Evolutionary conservation across 2,329 filamentous ascomycete genomes (phyloP).

Genomic region (Elsinoe perseae): DNA sequence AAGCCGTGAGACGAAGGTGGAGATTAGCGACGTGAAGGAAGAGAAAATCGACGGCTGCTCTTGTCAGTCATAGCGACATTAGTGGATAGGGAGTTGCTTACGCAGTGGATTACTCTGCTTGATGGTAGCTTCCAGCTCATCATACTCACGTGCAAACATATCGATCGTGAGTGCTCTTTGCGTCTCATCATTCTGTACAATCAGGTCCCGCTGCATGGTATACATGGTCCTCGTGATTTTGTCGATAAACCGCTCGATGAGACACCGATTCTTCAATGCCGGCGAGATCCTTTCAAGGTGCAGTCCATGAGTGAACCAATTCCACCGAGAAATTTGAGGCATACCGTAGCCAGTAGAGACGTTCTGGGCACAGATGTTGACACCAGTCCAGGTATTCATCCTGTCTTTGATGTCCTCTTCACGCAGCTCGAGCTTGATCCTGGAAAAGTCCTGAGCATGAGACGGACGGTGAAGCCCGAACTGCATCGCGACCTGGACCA

Average conservation of each 20-base stretch:
- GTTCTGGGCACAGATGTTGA: constrained; percentile 73
- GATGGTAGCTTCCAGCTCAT: constrained; percentile 31
- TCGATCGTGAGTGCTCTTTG: constrained; percentile 31
- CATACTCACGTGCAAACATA: constrained; percentile 31
- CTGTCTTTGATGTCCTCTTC: constrained; percentile 73
- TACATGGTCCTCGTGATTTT: constrained; percentile 74
- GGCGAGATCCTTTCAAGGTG: constrained; percentile 54
- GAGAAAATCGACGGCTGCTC: constrained; percentile 43
- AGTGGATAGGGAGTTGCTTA: constrained; percentile 18
- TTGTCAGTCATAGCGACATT: constrained; percentile 30
- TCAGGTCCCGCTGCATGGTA: constrained; percentile 65
- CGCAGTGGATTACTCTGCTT: constrained; percentile 23
- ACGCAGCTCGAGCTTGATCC: constrained; percentile 58
- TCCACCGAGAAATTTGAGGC: constrained; percentile 48
- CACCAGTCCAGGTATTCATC: constrained; percentile 74
- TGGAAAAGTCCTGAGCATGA: constrained; percentile 74
- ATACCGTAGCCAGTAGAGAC: constrained; percentile 79
- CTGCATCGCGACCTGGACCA: constrained; percentile 81
- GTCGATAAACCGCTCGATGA: constrained; percentile 67
- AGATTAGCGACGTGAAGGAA: constrained; percentile 66
- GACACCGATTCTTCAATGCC: constrained; percentile 59
- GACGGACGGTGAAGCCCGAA: constrained; percentile 75
- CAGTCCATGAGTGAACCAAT: constrained; percentile 66
- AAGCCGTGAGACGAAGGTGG: constrained; percentile 69
- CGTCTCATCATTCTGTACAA: constrained; percentile 42